Evolutionary conservation across 495 filamentous ascomycete genomes (phyloP).

Genomic region (Xylaria scruposa): DNA sequence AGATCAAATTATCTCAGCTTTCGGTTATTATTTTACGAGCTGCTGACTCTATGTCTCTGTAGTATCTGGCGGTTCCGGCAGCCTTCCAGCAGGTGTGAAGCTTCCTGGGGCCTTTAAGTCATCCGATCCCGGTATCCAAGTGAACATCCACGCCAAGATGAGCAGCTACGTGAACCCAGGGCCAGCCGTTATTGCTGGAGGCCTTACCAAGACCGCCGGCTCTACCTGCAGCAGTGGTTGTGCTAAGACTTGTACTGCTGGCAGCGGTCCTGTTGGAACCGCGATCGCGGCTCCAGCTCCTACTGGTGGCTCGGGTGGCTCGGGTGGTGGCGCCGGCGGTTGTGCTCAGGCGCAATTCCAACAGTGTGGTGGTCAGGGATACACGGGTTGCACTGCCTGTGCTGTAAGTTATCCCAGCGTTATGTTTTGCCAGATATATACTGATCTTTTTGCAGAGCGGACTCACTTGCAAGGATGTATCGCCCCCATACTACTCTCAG

Average conservation of each 20-base stretch:
- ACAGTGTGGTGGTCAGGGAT: conserved; percentile 59
- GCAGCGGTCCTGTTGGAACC: conserved; percentile 36
- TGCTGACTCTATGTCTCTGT: not conserved
- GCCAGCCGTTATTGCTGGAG: conserved; percentile 35
- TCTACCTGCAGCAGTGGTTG: conserved; percentile 37
- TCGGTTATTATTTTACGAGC: not conserved
- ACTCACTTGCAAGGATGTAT: conserved; percentile 37
- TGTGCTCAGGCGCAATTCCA: conserved; percentile 42
- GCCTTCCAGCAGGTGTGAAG: conserved; percentile 44
- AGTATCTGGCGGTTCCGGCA: conserved; percentile 23
- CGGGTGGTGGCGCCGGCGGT: conserved; percentile 21
- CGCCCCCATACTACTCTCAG: conserved; percentile 50
- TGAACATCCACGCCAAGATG: conserved; percentile 46
- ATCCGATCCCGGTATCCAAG: conserved; percentile 53
- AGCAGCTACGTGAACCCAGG: conserved; percentile 39
- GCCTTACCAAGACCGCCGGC: conserved; percentile 39
- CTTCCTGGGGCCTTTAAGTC: conserved; percentile 48
- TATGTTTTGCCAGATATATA: not conserved
- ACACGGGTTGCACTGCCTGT: conserved; percentile 51
- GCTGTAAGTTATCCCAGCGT: conserved; percentile 24
- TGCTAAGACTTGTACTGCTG: conserved; percentile 39
- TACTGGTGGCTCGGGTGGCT: conserved; percentile 28
- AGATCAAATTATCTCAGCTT: not conserved
- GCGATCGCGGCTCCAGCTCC: conserved; percentile 33
- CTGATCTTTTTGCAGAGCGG: conserved; percentile 23